These are phyloP conservation scores for Aspergillus campestris DNA, from an alignment of 495 filamentous ascomycete species.

Conservation along the genomic window DNA sequence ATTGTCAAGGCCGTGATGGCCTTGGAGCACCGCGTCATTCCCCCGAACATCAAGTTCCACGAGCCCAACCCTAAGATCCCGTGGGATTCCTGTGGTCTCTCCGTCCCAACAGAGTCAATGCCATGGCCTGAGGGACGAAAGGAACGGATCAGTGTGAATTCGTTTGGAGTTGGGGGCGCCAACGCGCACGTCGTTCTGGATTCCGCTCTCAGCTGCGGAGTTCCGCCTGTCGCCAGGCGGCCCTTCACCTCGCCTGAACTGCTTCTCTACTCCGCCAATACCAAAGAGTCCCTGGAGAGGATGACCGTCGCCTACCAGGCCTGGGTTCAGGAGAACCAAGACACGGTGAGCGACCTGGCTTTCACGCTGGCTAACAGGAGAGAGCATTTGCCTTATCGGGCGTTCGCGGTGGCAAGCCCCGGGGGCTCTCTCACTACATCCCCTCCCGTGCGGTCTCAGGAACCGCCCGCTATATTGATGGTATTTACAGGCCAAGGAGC, in stretches of 20 bases:
- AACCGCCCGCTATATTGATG: no score
- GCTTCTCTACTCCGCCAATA: slow-evolving; percentile 7
- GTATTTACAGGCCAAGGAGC: no score
- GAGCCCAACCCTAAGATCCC: slow-evolving; percentile 3
- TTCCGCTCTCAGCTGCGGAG: neutral
- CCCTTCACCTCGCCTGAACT: no score
- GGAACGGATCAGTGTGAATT: slow-evolving; percentile 21
- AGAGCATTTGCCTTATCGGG: slow-evolving; percentile 11
- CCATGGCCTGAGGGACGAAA: slow-evolving; percentile 20
- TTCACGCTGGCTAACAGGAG: slow-evolving; percentile 19
- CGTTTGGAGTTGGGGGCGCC: slow-evolving; percentile 24
- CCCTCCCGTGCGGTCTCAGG: no score
- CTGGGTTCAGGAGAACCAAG: slow-evolving; percentile 7
- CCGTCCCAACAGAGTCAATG: slow-evolving; percentile 10
- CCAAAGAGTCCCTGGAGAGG: slow-evolving; percentile 4
- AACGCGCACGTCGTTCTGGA: slow-evolving; percentile 19
- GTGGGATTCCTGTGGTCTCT: no score
- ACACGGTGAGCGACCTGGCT: slow-evolving; percentile 3
- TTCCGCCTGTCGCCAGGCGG: neutral
- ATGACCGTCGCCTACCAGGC: slow-evolving; percentile 1
- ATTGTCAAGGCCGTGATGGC: slow-evolving; percentile 49
- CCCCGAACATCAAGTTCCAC: slow-evolving; percentile 32
- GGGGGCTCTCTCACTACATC: no score
- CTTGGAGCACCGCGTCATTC: slow-evolving; percentile 39
- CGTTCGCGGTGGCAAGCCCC: neutral